Percentiles rank a stretch among this genome's conserved stretches.
These are phyloP conservation scores for Mycena galericulata DNA, from an alignment of 768 basidiomycete species.

Conservation along the genomic window DNA sequence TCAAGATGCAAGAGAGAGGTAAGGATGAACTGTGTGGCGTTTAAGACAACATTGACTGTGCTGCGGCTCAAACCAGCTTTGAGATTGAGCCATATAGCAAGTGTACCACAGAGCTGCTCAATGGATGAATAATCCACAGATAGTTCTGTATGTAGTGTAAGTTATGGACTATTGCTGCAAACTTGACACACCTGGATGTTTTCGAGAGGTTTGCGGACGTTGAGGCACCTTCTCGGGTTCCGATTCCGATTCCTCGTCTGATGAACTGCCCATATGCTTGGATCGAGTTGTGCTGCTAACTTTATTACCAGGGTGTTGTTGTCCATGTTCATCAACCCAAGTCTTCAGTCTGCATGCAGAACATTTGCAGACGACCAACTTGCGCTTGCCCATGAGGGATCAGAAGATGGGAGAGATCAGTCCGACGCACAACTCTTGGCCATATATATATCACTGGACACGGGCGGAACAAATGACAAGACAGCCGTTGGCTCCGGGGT, in stretches of 20 bases:
- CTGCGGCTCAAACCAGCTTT: background rate
- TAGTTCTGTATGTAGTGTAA: background rate
- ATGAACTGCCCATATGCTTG: too few relatives aligned
- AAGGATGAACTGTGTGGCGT: constrained; percentile 15
- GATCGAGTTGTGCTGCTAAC: too few relatives aligned
- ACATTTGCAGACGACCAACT: background rate
- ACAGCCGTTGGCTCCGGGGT: too few relatives aligned
- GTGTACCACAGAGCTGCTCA: background rate
- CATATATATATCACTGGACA: background rate
- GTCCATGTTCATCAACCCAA: background rate
- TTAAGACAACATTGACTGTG: constrained; percentile 1
- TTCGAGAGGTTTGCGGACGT: background rate
- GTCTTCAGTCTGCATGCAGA: background rate
- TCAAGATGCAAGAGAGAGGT: background rate
- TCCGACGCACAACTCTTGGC: background rate
- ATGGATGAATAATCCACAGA: background rate
- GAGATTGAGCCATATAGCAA: constrained; percentile 17
- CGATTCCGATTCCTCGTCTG: too few relatives aligned
- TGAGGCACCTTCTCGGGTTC: background rate
- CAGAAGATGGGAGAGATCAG: background rate
- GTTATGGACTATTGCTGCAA: background rate
- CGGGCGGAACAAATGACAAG: too few relatives aligned
- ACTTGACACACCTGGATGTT: too few relatives aligned
- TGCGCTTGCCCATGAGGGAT: background rate
- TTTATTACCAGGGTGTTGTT: too few relatives aligned